Base-by-base conservation (phyloP, 495 filamentous ascomycete genomes). In the Hyaloscypha variabilis region DNA sequence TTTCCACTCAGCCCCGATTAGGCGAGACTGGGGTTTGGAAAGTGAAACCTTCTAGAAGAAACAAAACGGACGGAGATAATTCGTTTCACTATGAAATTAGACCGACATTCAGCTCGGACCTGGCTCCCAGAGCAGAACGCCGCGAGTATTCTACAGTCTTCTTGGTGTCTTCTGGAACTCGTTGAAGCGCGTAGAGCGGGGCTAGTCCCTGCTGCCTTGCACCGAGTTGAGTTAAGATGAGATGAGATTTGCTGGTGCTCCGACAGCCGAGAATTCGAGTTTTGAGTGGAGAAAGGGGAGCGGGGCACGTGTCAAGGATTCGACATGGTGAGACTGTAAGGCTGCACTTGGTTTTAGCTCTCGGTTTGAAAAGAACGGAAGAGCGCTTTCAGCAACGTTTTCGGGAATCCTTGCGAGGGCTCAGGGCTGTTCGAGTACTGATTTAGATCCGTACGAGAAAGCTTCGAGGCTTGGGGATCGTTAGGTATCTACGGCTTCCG, bases 1-100 rank as follows among this genome's bases (percentile, higher is more conserved):
- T 17, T 46, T 46, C 39, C 10, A 4, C 39, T 17, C 39, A 46
- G 39, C 39, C 39, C 39, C 39, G 6, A 17, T 46, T 46, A 17
- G 39, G 39, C 39, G 39, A 17, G 39, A 17, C 8, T 17, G 4
- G 39, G 23, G 19, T 25, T 25, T 54, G 51, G 51, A n/a, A 53
- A 55, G 17, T 36, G 60, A 63, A 63, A 63, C 60, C 29, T 63
- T 63, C 60, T 55, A 36, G 60, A 63, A 63, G 49, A 8, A 24
- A 63, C 23, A 14, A 2, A 54, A 31, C 19, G 6, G 11, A n/a
- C 13, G 39, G n/a, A 21, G 31, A 34, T 34, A 34, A 26, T 8
- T 46, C 17, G 59, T 61, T 61, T 61, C 59, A 61, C 4, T 19
- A 25, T 54, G 21, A 17, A 14, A 46, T 46, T 17, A 10, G 39